Base-by-base conservation (phyloP, 495 filamentous ascomycete species). In the Penicillium lividum region DNA sequence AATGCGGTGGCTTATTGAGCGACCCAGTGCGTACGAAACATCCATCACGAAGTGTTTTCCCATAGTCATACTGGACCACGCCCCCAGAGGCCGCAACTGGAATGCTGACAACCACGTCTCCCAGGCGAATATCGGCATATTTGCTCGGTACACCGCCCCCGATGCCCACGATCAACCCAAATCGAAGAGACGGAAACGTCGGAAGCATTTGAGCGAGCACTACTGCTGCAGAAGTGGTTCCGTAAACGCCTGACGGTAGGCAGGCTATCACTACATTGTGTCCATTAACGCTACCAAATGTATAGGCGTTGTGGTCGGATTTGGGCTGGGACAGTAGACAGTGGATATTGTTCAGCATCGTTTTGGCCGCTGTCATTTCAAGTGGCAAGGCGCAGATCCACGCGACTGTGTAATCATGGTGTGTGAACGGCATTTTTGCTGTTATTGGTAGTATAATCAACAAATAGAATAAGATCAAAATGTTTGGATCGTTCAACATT, bases 21-120 rank as follows among this genome's bases (percentile, higher is more conserved):
- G 59, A 51, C 1, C 73, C 69, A 27, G 70, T 80, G 9, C 61
- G 68, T 48, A 58, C 45, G 53, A 77, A 74, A 8, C 54, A 16
- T 9, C 66, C 66, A 7, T 56, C 63, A 3, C 49, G 36, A 10
- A 62, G 7, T 9, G 63, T 60, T 47, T 79, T 81, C 4, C 77
- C 79, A 52, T 67, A 69, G 43, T 76, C 70, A 57, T 72, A 76
- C 51, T 75, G 72, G 3, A 76, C 44, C 0, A 69, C 71, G 0
- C 71, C 72, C 18, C 68, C 60, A 18, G 45, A 59, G 18, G n/a
- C 42, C 3, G 55, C 52, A 18, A 53, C 58, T 36, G 67, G 69
- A 29, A 62, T 69, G 44, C 73, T 73, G 30, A 76, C 66, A 0
- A 76, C 72, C 5, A 77, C 57, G 64, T 76, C 72, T 9, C 74